Base-by-base conservation (phyloP, 441 rosid species). In the Monsonia emarginata region DNA sequence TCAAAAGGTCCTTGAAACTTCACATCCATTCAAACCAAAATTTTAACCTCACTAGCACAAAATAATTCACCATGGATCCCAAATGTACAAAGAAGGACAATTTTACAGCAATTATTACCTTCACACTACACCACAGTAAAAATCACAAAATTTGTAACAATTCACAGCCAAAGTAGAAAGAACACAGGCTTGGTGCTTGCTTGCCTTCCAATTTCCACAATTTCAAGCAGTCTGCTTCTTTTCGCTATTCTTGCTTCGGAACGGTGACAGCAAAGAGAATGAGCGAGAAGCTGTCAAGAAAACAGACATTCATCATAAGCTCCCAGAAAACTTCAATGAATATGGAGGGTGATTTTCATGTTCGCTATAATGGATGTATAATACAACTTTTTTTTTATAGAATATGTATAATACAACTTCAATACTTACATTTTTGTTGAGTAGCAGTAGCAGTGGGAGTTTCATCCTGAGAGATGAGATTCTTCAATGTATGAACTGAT, bases 401-500 rank as follows among this genome's bases (percentile, higher is more conserved):
- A n/a, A n/a, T n/a, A n/a, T n/a, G n/a, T n/a, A n/a, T n/a, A n/a
- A n/a, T n/a, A n/a, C n/a, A n/a, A n/a, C n/a, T n/a, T n/a, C n/a
- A 28, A 50, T 60, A 60, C 93, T 81, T 83, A 94, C 97, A 61
- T 82, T 86, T 90, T 48, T 83, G 90, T 40, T 85, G 83, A 72
- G 89, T 81, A 3, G 70, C 66, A 48, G 40, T 68, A 26, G 85
- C 83, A 38, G 81, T 77, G 1, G 87, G 87, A 7, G 88, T 83
- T 72, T 89, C 98, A 44, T 90, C 95, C 82, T 79, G 91, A 52
- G 89, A 88, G 78, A 94, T 86, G 14, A 94, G 88, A 69, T 83
- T 90, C 79, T 88, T 94, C 85, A 94, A 74, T 16, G 92, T 91
- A 81, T 76, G 80, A 76, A 79, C 97, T 94, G 84, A 52, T 34